Conservation (phyloP, 495 filamentous ascomycete genomes). For the Pyronema domesticum region DNA sequence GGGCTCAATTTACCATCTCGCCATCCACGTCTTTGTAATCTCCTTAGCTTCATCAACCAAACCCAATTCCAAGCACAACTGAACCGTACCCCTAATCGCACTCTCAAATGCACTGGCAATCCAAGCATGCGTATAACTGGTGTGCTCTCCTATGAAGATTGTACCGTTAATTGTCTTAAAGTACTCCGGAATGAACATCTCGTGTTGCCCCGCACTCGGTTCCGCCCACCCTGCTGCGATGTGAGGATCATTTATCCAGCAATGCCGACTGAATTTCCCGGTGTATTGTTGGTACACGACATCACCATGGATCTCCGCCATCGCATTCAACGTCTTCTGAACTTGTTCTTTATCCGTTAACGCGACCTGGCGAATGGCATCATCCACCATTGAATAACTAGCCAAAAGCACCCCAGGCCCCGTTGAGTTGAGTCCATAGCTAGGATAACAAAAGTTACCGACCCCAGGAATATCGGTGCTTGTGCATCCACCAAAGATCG, state of each 20-base stretch:
- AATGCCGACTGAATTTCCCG: conserved; percentile 37
- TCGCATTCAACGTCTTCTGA: conserved; percentile 36
- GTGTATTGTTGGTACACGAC: conserved; percentile 40
- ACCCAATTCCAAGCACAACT: conserved; percentile 47
- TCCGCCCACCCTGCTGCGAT: conserved; percentile 38
- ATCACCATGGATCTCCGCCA: conserved; percentile 43
- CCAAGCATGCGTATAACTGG: conserved; percentile 58
- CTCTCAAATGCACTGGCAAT: conserved; percentile 50
- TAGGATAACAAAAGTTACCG: conserved; percentile 43
- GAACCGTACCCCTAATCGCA: conserved; percentile 45
- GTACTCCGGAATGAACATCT: conserved; percentile 49
- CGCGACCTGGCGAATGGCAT: conserved; percentile 30
- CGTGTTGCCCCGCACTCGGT: conserved; percentile 41
- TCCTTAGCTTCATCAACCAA: conserved; percentile 53
- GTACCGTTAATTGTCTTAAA: conserved; percentile 49
- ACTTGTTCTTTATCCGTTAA: conserved; percentile 37
- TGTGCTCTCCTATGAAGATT: conserved; percentile 55
- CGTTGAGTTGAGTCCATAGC: conserved; percentile 43
- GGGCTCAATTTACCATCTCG: conserved; percentile 31
- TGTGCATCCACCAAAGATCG: conserved; percentile 46
- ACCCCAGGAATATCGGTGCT: conserved; percentile 41
- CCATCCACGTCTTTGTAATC: conserved; percentile 49
- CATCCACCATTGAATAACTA: conserved; percentile 33
- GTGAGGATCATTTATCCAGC: conserved; percentile 41
- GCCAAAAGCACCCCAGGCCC: conserved; percentile 46